phyloP scores from a whole-genome alignment of 1,284 basidiomycete genomes.

The Malassezia psittaci region DNA sequence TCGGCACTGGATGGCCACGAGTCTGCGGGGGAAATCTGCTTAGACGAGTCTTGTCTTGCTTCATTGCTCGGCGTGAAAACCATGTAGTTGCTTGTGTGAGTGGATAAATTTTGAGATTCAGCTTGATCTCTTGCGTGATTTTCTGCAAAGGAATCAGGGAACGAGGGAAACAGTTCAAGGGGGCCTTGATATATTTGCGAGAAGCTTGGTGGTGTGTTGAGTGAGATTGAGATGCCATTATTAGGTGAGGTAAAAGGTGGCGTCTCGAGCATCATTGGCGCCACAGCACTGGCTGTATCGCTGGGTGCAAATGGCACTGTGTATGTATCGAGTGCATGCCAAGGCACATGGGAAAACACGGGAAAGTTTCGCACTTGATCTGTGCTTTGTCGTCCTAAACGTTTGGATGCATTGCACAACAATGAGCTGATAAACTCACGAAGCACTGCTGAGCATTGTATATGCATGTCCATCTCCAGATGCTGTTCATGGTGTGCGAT shows the following conservation, averaged over 20 bases:
- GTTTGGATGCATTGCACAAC: conserved; percentile 18
- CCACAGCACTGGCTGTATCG: conserved; percentile 4
- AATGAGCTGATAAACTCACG: conserved; percentile 22
- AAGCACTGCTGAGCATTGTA: conserved; percentile 21
- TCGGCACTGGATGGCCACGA: conserved; percentile 8
- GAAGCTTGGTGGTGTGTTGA: conserved; percentile 33
- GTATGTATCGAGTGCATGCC: conserved; percentile 26
- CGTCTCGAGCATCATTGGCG: conserved; percentile 16
- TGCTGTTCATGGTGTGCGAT: conserved; percentile 33
- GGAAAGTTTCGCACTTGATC: conserved; percentile 27
- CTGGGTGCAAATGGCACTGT: conserved; percentile 32
- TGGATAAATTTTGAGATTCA: not conserved
- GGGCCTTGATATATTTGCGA: conserved; percentile 34
- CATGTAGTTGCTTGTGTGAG: not conserved
- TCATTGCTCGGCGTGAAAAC: not conserved
- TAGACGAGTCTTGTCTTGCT: not conserved
- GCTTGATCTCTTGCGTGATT: not conserved
- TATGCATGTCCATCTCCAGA: conserved; percentile 19
- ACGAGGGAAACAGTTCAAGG: conserved; percentile 37
- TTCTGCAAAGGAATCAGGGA: conserved; percentile 25
- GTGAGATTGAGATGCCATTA: conserved; percentile 16
- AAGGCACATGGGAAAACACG: conserved; percentile 31
- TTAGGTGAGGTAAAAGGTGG: not conserved
- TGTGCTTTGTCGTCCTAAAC: conserved; percentile 27
- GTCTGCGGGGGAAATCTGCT: not conserved